phyloP scores from a whole-genome alignment of 306 rosid species.

The Arachis stenosperma region DNA sequence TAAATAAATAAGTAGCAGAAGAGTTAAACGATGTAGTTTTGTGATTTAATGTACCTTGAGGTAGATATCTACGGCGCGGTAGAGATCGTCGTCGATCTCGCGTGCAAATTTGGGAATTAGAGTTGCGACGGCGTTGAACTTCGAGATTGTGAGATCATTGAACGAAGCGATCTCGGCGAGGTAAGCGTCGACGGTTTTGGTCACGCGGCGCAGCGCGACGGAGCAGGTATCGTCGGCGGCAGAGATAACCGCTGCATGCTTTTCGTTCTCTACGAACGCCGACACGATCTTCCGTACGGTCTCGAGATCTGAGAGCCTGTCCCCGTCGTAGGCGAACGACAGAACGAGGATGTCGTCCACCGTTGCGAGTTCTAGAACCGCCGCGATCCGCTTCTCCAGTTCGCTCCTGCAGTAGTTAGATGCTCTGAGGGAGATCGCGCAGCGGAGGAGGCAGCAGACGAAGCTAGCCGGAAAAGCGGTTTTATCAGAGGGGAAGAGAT shows the following conservation, averaged over 20 bases:
- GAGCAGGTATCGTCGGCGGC: slow-evolving; percentile 54
- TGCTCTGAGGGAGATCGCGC: slow-evolving; percentile 56
- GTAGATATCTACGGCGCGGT: slow-evolving; percentile 71
- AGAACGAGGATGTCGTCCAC: slow-evolving; percentile 64
- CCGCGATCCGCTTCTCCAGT: slow-evolving; percentile 69
- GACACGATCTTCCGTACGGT: slow-evolving; percentile 61
- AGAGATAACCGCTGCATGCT: slow-evolving; percentile 57
- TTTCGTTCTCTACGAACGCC: slow-evolving; percentile 64
- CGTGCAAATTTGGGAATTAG: slow-evolving; percentile 61
- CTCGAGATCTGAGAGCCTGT: slow-evolving; percentile 68
- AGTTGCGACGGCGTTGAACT: slow-evolving; percentile 64
- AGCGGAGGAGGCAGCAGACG: slow-evolving; percentile 77
- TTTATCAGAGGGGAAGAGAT: slow-evolving; percentile 70
- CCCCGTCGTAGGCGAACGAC: slow-evolving; percentile 76
- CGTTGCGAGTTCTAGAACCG: slow-evolving; percentile 58
- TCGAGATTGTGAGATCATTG: slow-evolving; percentile 60
- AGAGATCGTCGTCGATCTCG: slow-evolving; percentile 70
- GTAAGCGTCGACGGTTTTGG: slow-evolving; percentile 56
- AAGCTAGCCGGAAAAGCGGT: slow-evolving; percentile 64
- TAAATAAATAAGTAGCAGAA: not conserved
- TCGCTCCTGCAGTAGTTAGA: slow-evolving; percentile 51
- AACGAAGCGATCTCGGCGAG: slow-evolving; percentile 61
- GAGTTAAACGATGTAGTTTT: slow-evolving; percentile 2
- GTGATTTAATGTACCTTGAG: slow-evolving; percentile 56
- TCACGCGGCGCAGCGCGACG: slow-evolving; percentile 47